Percentiles rank a stretch among this genome's conserved stretches.
Evolutionary conservation across 2,329 filamentous ascomycete species (phyloP).

Genomic region (Diaporthe caulivora): DNA sequence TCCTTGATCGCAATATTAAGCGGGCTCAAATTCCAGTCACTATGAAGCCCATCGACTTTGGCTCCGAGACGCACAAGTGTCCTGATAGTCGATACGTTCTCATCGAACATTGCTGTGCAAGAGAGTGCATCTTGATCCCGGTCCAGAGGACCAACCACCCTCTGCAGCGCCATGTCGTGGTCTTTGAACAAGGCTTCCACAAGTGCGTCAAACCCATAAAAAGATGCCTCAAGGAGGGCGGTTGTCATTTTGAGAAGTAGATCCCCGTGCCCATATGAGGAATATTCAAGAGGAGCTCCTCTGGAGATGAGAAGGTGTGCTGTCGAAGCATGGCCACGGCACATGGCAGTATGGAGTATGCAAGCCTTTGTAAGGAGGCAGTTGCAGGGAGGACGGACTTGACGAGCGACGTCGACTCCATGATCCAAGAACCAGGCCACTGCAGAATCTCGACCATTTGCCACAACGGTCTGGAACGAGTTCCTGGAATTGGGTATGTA

Average conservation of each 20-base stretch:
- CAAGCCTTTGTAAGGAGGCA: background rate
- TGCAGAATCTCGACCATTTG: background rate
- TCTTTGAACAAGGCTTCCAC: background rate
- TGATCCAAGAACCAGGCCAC: constrained; percentile 4
- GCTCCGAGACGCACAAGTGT: background rate
- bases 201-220: background rate
- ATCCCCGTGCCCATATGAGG: accelerated
- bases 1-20: background rate
- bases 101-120: background rate
- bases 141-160: background rate
- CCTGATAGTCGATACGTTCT: background rate
- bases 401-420: background rate
- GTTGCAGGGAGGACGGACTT: background rate
- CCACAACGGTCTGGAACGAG: background rate
- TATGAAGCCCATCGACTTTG: background rate
- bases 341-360: background rate
- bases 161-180: background rate
- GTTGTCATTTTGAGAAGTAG: no score
- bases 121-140: background rate
- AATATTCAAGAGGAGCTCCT: background rate
- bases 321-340: background rate
- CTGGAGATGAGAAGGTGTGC: background rate
- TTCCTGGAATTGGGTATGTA: background rate
- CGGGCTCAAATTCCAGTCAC: background rate
- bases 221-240: background rate